These are phyloP conservation scores for Elasticomyces elasticus DNA, from an alignment of 495 filamentous ascomycete genomes.

Conservation along the genomic window DNA sequence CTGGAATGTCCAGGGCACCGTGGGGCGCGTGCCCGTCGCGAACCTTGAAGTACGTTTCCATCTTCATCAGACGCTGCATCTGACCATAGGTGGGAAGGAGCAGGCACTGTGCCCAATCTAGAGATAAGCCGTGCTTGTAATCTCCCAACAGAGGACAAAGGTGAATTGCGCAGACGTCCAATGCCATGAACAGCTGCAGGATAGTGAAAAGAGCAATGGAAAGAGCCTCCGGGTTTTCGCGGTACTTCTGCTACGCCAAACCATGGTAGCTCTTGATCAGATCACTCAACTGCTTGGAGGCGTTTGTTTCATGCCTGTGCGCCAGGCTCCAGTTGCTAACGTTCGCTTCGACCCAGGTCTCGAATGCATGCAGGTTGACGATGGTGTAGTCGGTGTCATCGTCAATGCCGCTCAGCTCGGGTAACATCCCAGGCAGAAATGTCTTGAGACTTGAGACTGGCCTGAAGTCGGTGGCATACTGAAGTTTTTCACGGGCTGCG, in stretches of 20 bases:
- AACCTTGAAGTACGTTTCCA: conserved; percentile 34
- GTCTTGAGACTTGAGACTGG: not conserved
- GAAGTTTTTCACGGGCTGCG: not conserved
- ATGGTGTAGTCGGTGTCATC: not conserved
- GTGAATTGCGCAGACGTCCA: not conserved
- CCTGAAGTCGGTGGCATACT: not conserved
- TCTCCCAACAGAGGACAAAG: not conserved
- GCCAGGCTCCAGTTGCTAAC: conserved; percentile 30
- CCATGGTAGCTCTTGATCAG: not conserved
- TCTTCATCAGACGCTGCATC: conserved; percentile 31
- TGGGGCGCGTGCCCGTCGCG: conserved; percentile 18
- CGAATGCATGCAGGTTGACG: conserved; percentile 24
- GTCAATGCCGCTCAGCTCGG: not conserved
- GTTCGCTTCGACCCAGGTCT: conserved; percentile 36
- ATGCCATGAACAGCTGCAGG: conserved; percentile 9
- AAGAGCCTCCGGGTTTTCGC: conserved; percentile 4
- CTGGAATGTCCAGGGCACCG: conserved; percentile 37
- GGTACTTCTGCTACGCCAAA: not conserved
- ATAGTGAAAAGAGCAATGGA: conserved; percentile 9
- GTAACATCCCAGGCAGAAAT: not conserved
- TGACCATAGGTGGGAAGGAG: conserved; percentile 11
- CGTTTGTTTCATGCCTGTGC: not conserved
- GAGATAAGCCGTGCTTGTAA: conserved; percentile 15
- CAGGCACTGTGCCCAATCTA: conserved; percentile 5
- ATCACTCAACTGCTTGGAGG: not conserved